Conservation (phyloP, 305 asterid species). For the Coffea humblotiana region DNA sequence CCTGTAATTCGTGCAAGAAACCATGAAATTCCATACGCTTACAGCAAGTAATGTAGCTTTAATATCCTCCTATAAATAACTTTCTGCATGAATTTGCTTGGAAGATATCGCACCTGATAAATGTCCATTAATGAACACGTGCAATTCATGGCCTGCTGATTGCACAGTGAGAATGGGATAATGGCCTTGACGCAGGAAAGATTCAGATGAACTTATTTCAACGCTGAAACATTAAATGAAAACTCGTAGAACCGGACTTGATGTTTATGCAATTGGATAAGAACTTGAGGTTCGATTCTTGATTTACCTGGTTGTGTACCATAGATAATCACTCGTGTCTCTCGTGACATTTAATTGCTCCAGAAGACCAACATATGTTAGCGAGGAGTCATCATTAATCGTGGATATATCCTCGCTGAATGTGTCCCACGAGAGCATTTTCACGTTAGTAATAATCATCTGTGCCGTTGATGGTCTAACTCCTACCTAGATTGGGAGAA, state of each 20-base stretch:
- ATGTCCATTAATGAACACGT: conserved; percentile 73
- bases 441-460: conserved; percentile 56
- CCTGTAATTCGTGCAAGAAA: conserved; percentile 47
- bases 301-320: conserved; percentile 87
- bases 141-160: conserved; percentile 84
- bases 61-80: background rate
- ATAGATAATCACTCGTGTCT: conserved; percentile 86
- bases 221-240: conserved; percentile 45
- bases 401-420: conserved; percentile 68
- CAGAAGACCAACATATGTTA: conserved; percentile 65
- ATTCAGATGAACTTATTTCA: conserved; percentile 61
- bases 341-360: conserved; percentile 92
- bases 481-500: conserved; percentile 46
- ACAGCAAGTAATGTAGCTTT: background rate
- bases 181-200: conserved; percentile 61
- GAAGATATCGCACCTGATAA: conserved; percentile 45
- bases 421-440: conserved; percentile 65
- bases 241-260: background rate
- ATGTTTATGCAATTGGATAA: background rate
- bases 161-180: conserved; percentile 58
- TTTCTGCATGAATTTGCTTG: background rate
- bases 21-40: conserved; percentile 4
- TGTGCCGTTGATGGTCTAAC: conserved; percentile 44
- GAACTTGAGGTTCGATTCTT: background rate
- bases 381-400: conserved; percentile 50